Evolutionary conservation across 2,329 filamentous ascomycete species (phyloP).

Genomic region (Epicoccum sorghinum): DNA sequence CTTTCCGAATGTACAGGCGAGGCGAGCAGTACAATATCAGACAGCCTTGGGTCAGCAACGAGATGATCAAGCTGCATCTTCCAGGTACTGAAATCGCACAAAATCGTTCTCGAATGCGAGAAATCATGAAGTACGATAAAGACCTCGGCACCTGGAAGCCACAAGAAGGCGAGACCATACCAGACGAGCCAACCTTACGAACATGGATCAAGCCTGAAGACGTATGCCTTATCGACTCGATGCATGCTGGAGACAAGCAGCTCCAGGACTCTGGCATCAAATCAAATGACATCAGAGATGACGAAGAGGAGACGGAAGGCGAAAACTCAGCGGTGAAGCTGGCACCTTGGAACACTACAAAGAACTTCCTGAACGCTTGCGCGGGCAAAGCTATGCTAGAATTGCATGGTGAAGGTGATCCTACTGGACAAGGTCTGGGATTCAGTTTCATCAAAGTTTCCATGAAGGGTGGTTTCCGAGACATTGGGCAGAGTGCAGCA

Average conservation of each 20-base stretch:
- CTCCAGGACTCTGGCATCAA: slow-evolving; percentile 90
- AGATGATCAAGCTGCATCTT: slow-evolving; percentile 70
- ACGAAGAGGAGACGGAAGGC: slow-evolving; percentile 66
- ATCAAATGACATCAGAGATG: slow-evolving; percentile 66
- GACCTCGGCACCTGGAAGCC: slow-evolving; percentile 83
- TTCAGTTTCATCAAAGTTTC: slow-evolving; percentile 98
- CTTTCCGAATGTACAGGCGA: slow-evolving; percentile 84
- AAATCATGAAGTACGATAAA: slow-evolving; percentile 91
- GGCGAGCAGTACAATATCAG: slow-evolving; percentile 72
- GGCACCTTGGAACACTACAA: slow-evolving; percentile 94
- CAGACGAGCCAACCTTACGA: slow-evolving; percentile 81
- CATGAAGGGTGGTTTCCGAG: slow-evolving; percentile 98
- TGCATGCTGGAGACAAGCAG: slow-evolving; percentile 93
- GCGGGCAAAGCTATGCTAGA: slow-evolving; percentile 96
- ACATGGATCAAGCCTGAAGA: slow-evolving; percentile 94
- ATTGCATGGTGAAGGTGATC: slow-evolving; percentile 92
- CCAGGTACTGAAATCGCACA: slow-evolving; percentile 93
- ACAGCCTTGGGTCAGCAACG: slow-evolving; percentile 80
- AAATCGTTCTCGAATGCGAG: slow-evolving; percentile 94
- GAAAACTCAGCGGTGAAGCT: slow-evolving; percentile 86
- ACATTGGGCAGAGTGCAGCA: slow-evolving; percentile 85
- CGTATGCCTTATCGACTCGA: slow-evolving; percentile 90
- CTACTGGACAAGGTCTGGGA: slow-evolving; percentile 88
- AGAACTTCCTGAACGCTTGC: slow-evolving; percentile 93
- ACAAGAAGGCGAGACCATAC: slow-evolving; percentile 72